phyloP scores from a whole-genome alignment of 2,329 filamentous ascomycete species.

The Aspergillus nomiae region DNA sequence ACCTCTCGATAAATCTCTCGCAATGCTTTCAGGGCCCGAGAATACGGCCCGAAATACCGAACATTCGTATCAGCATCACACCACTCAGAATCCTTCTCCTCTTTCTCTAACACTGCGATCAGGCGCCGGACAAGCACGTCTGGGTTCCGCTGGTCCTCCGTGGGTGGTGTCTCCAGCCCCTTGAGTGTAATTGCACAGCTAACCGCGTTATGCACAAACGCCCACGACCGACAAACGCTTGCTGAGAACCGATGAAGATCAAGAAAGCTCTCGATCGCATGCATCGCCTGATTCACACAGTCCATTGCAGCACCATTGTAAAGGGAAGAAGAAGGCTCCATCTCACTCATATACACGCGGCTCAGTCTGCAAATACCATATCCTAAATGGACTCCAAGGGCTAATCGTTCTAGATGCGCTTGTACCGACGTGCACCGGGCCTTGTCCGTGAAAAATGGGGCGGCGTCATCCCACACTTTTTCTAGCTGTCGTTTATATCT shows the following conservation, averaged over 20 bases:
- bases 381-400: conserved; percentile 19
- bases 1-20: conserved; percentile 9
- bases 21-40: conserved; percentile 19
- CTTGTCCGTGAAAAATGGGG: conserved; percentile 16
- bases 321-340: neutral
- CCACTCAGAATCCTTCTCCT: conserved; percentile 21
- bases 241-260: conserved; percentile 21
- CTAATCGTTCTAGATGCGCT: conserved; percentile 22
- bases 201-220: conserved; percentile 27
- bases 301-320: neutral
- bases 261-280: conserved; percentile 17
- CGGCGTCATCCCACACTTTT: conserved; percentile 8
- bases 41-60: conserved; percentile 24
- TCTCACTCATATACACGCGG: conserved; percentile 13
- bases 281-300: conserved; percentile 6
- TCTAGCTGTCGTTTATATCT: conserved; percentile 13
- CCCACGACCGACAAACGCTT: conserved; percentile 21
- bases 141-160: neutral
- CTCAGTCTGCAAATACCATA: conserved; percentile 20
- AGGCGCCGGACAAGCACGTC: conserved; percentile 10
- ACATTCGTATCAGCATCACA: conserved; percentile 22
- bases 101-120: conserved; percentile 18
- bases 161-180: neutral
- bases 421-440: conserved; percentile 17
- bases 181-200: conserved; percentile 22